A percentile compares a stretch with the other conserved stretches of the same genome.
phyloP scores from a whole-genome alignment of 441 rosid genomes.

The Brassica hybrid region DNA sequence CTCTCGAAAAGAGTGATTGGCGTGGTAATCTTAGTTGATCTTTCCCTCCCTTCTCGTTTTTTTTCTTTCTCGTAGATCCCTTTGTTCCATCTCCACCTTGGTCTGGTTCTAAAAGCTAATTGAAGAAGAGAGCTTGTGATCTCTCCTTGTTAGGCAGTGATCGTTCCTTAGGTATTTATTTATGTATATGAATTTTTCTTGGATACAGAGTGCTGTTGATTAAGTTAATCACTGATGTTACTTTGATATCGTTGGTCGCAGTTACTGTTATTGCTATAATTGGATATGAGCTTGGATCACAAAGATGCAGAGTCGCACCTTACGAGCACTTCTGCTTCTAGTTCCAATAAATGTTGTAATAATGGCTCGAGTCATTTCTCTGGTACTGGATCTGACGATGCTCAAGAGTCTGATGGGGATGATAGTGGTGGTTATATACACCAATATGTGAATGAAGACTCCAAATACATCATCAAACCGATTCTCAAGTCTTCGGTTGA shows the following conservation, averaged over 20 bases:
- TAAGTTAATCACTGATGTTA: conserved; percentile 2
- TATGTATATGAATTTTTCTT: background rate
- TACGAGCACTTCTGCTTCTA: conserved; percentile 29
- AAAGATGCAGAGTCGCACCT: conserved; percentile 51
- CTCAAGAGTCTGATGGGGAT: conserved; percentile 52
- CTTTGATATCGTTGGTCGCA: conserved; percentile 26
- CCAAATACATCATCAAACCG: conserved; percentile 35
- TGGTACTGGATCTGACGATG: conserved; percentile 42
- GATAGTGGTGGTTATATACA: conserved; percentile 41
- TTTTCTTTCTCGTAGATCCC: conserved; percentile 10
- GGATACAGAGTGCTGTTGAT: background rate
- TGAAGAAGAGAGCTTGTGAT: conserved; percentile 31
- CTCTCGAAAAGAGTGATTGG: conserved; percentile 83
- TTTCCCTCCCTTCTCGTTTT: conserved; percentile 1
- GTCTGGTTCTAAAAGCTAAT: conserved; percentile 6
- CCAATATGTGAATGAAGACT: conserved; percentile 41
- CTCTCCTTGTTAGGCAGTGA: conserved; percentile 4
- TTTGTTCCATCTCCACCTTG: background rate
- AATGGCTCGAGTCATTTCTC: conserved; percentile 22
- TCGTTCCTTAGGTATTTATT: conserved; percentile 24
- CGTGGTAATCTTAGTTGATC: conserved; percentile 94
- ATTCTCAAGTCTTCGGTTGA: conserved; percentile 30
- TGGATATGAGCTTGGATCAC: conserved; percentile 45
- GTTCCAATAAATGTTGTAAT: conserved; percentile 13
- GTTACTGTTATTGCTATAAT: conserved; percentile 15